Evolutionary conservation across 2,329 filamentous ascomycete species (phyloP).

Genomic region (Pseudogymnoascus sp.): DNA sequence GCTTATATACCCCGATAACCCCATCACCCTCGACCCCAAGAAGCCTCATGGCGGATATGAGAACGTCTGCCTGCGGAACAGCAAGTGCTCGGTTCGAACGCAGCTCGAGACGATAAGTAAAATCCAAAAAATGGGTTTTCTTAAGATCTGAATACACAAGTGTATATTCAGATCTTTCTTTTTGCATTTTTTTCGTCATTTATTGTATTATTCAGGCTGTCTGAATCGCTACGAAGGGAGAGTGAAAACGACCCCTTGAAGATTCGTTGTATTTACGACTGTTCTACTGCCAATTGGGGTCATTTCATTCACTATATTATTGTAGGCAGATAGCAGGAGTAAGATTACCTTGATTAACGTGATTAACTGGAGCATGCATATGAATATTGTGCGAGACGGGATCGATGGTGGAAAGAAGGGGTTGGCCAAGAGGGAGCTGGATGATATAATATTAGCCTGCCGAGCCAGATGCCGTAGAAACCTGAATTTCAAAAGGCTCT

Average conservation of each 20-base stretch:
- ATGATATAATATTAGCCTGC: no score
- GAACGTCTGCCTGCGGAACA: not conserved
- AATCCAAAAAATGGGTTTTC: conserved; percentile 1
- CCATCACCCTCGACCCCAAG: not conserved
- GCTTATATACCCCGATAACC: not conserved
- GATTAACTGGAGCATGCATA: no score
- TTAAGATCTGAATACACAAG: not conserved
- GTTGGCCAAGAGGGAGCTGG: no score
- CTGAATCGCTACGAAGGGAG: not conserved
- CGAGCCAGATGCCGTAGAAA: no score
- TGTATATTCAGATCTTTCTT: conserved; percentile 5
- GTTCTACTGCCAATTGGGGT: not conserved
- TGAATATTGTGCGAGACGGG: no score
- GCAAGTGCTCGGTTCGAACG: conserved; percentile 1
- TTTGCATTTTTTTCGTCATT: not conserved
- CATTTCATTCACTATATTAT: not conserved
- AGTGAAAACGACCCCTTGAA: not conserved
- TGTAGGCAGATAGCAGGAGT: no score
- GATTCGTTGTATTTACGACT: not conserved
- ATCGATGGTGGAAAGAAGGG: no score
- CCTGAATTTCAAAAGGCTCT: no score
- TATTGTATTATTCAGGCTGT: not conserved
- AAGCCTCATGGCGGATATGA: not conserved
- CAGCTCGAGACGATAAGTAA: not conserved
- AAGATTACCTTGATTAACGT: no score